These are phyloP conservation scores for Senna siamea DNA, from an alignment of 306 rosid species.

Conservation along the genomic window DNA sequence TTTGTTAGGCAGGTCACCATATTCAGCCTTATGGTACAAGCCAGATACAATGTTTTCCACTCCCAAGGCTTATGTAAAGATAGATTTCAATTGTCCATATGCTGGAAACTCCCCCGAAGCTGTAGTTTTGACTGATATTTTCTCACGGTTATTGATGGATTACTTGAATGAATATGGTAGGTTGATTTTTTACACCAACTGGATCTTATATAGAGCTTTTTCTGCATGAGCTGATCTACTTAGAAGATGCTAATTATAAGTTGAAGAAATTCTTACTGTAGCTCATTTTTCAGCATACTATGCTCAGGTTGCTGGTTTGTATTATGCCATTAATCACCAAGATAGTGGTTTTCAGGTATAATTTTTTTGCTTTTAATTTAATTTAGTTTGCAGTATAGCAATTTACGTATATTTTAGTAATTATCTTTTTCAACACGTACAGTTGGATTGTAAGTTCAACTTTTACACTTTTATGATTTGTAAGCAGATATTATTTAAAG, in stretches of 20 bases:
- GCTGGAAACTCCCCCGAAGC: constrained; percentile 87
- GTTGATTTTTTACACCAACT: constrained; percentile 24
- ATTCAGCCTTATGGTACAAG: constrained; percentile 84
- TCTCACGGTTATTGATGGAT: constrained; percentile 83
- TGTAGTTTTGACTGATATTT: constrained; percentile 66
- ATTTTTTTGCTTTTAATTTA: neutral
- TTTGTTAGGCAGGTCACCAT: constrained; percentile 69
- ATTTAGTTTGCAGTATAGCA: constrained; percentile 23
- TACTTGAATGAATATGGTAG: constrained; percentile 93
- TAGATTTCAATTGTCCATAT: constrained; percentile 81
- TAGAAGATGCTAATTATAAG: constrained; percentile 28
- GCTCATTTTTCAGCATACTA: constrained; percentile 68
- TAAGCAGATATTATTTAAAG: constrained; percentile 5
- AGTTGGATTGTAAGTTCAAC: neutral
- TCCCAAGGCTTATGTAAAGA: constrained; percentile 85
- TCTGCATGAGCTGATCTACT: constrained; percentile 8
- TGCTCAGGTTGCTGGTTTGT: constrained; percentile 89
- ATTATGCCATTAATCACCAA: constrained; percentile 56
- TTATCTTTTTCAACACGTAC: neutral
- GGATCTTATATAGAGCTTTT: constrained; percentile 14
- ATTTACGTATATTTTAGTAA: constrained; percentile 5
- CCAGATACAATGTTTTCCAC: constrained; percentile 79
- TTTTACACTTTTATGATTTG: constrained; percentile 22
- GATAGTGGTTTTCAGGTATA: constrained; percentile 86
- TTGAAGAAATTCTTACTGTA: constrained; percentile 38